Conservation (phyloP, 805 yeast species). For the Barnettozyma vustinii region DNA sequence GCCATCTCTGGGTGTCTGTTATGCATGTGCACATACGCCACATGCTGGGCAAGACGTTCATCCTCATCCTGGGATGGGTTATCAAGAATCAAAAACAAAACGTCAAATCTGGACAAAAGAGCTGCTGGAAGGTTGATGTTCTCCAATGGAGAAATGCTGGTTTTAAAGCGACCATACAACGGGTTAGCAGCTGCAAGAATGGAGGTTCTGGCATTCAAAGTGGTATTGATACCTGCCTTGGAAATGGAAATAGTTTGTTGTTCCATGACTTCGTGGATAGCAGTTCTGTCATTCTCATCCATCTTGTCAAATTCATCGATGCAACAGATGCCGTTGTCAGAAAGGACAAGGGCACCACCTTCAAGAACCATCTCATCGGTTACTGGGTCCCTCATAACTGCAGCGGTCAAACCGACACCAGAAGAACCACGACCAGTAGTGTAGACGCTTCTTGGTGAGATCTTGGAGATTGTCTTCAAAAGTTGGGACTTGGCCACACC, state of each 20-base stretch:
- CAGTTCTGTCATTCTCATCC: conserved; percentile 96
- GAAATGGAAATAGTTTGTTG: conserved; percentile 97
- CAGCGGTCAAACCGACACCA: conserved; percentile 98
- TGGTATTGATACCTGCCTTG: conserved; percentile 95
- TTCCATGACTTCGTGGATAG: conserved; percentile 99
- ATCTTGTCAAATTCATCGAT: conserved; percentile 98
- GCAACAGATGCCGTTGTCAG: conserved; percentile 97
- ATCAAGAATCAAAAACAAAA: conserved; percentile 82
- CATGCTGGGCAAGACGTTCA: conserved; percentile 86
- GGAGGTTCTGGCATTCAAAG: conserved; percentile 91
- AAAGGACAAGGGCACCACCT: conserved; percentile 96
- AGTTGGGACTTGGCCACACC: conserved; percentile 99
- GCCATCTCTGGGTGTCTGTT: conserved; percentile 77
- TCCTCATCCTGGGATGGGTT: conserved; percentile 75
- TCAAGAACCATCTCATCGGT: conserved; percentile 97
- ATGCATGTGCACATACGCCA: conserved; percentile 93
- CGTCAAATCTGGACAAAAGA: conserved; percentile 87
- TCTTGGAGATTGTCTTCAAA: conserved; percentile 81
- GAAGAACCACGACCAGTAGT: conserved; percentile 99
- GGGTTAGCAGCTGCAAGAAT: conserved; percentile 99
- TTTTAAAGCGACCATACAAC: conserved; percentile 88
- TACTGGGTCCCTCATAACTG: conserved; percentile 98
- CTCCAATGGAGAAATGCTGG: conserved; percentile 84
- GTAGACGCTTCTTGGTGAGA: conserved; percentile 94
- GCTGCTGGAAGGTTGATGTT: conserved; percentile 97